Evolutionary conservation across 352 stramenopile species (phyloP), one percentile per base, ranked within the genome.

Genomic region (Phytopythium montanum): DNA sequence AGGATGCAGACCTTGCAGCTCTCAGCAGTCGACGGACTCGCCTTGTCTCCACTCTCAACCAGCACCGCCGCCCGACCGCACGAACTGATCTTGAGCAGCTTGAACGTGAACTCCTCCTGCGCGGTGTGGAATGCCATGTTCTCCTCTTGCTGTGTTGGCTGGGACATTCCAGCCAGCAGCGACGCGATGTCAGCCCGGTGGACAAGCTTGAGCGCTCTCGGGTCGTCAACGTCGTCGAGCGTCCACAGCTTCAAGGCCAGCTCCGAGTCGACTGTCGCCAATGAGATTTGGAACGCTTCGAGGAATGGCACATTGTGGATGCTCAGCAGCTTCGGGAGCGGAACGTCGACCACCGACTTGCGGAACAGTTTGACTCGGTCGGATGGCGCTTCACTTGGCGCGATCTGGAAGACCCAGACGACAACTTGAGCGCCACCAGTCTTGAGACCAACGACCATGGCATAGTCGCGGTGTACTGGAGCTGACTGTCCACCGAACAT

Each of bases 321-420:
- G 56, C 72, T 59, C 34, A 77, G 54, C 23, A 76, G 16, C n/a
- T 49, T 67, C 33, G 68, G 57, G 25, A 64, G 62, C 2, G 69
- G 56, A 3, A 83, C 29, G n/a, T 70, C 28, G 21, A 89, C 53
- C 29, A 42, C 58, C 7, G 72, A 67, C 50, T 83, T 84, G 19
- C 71, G 65, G 21, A 83, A 88, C 12, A 89, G 50, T 29, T 83
- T 45, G 2, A 83, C 41, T 34, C 66, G 62, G 54, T 36, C 45
- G 31, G 38, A 34, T 51, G 56, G 33, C 12, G 58, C 44, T 23
- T 59, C 54, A 18, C 16, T 61, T 18, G 45, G 25, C 1, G 71
- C 67, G 21, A 89, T 72, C 8, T 77, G 73, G 53, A 91, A 88
- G 3, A 87, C 64, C 79, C 81, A 91, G 19, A 87, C 48, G 19